Percentiles rank a stretch among this genome's conserved stretches.
Evolutionary conservation across 768 basidiomycete genomes (phyloP).

Genomic region (Mrakia hoshinonis): DNA sequence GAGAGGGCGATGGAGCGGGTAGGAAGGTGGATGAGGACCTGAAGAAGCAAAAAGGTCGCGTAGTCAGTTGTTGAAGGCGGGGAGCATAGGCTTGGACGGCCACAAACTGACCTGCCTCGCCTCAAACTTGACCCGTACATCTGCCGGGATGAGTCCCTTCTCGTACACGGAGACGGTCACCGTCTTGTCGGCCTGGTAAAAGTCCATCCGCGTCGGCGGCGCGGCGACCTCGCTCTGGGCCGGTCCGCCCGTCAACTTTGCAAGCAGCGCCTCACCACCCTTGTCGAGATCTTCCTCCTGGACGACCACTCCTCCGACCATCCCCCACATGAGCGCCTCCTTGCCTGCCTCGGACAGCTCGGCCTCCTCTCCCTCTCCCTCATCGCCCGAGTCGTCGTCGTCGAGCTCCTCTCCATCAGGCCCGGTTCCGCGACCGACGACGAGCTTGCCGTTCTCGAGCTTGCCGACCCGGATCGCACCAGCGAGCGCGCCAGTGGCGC

Average conservation of each 20-base stretch:
- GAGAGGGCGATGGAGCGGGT: background rate
- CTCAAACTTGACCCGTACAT: conserved; percentile 12
- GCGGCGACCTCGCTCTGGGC: background rate
- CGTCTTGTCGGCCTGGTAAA: conserved; percentile 15
- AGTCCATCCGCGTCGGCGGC: background rate
- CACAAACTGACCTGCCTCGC: background rate
- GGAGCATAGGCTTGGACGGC: background rate
- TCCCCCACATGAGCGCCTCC: conserved; percentile 30
- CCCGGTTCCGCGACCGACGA: conserved; percentile 18
- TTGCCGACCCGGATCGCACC: conserved; percentile 26
- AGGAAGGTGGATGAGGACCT: conserved; percentile 1
- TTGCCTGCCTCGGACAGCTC: conserved; percentile 19
- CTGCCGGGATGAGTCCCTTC: conserved; percentile 9
- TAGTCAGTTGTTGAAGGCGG: background rate
- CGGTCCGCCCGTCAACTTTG: background rate
- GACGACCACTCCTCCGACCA: conserved; percentile 29
- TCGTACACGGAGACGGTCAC: conserved; percentile 12
- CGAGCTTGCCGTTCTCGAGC: conserved; percentile 28
- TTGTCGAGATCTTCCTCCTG: conserved; percentile 21
- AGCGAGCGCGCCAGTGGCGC: conserved; percentile 11
- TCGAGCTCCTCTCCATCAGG: conserved; percentile 18
- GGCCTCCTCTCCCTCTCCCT: conserved; percentile 14
- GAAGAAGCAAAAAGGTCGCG: too few relatives aligned
- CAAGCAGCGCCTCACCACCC: conserved; percentile 6
- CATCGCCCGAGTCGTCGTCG: conserved; percentile 16